A percentile compares a stretch with the other conserved stretches of the same genome.
Evolutionary conservation across 768 basidiomycete genomes (phyloP).

Genomic region (Kwoniella sp.): DNA sequence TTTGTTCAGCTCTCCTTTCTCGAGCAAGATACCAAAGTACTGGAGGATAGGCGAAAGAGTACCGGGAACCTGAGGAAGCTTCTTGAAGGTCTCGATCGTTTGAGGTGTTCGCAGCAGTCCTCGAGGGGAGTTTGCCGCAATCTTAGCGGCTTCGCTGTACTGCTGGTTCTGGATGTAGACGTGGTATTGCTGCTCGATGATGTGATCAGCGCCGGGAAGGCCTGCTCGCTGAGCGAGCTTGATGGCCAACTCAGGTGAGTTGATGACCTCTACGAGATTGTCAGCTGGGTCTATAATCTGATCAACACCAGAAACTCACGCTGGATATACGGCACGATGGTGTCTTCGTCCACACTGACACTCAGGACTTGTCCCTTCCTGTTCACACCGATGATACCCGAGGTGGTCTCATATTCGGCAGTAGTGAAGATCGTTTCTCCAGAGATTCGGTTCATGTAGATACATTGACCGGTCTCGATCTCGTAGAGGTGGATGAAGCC

Average conservation of each 20-base stretch:
- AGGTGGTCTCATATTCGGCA: conserved; percentile 85
- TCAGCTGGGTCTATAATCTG: neutral
- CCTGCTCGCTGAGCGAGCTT: conserved; percentile 94
- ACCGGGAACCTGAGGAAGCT: conserved; percentile 82
- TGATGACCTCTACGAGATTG: conserved; percentile 60
- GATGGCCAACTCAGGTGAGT: conserved; percentile 96
- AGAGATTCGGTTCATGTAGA: conserved; percentile 99
- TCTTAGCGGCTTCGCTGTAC: conserved; percentile 89
- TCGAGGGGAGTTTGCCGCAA: conserved; percentile 93
- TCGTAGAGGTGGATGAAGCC: conserved; percentile 99
- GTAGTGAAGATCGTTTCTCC: conserved; percentile 99
- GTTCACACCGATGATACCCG: conserved; percentile 98
- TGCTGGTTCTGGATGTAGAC: conserved; percentile 82
- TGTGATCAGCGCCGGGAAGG: conserved; percentile 92
- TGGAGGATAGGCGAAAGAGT: conserved; percentile 92
- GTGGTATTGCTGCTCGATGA: conserved; percentile 92
- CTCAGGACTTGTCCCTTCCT: conserved; percentile 98
- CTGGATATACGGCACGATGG: conserved; percentile 90
- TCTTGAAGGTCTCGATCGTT: conserved; percentile 96
- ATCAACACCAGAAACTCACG: conserved; percentile 48
- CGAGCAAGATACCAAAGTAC: conserved; percentile 96
- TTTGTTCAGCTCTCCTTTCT: conserved; percentile 97
- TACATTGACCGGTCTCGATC: conserved; percentile 90
- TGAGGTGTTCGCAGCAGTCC: conserved; percentile 90
- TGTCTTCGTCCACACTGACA: conserved; percentile 93